Conservation (phyloP, 306 rosid species). For the Fragaria vesca region DNA sequence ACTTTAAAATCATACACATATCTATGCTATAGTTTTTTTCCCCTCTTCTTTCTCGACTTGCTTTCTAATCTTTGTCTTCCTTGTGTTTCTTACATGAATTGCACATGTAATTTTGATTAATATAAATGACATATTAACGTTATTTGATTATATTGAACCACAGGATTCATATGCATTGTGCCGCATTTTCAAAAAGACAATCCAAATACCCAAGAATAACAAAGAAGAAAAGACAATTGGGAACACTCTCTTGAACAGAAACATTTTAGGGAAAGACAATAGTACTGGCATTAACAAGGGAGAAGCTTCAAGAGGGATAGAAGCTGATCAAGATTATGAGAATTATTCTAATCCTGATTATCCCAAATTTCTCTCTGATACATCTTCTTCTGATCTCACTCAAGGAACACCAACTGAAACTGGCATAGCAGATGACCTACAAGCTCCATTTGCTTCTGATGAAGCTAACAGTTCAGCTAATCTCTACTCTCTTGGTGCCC, state of each 20-base stretch:
- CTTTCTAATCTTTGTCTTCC: not conserved
- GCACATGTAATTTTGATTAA: not conserved
- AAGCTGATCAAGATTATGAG: slow-evolving; percentile 35
- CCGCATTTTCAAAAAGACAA: slow-evolving; percentile 82
- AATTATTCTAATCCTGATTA: slow-evolving; percentile 38
- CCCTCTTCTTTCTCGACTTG: slow-evolving; percentile 19
- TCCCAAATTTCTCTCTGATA: slow-evolving; percentile 55
- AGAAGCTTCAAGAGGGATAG: slow-evolving; percentile 42
- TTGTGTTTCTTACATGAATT: slow-evolving; percentile 10
- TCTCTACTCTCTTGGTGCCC: slow-evolving; percentile 47
- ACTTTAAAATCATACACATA: slow-evolving; percentile 31
- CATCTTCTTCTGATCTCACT: slow-evolving; percentile 91
- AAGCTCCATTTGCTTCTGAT: slow-evolving; percentile 64
- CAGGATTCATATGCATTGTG: slow-evolving; percentile 94
- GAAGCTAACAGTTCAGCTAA: slow-evolving; percentile 74
- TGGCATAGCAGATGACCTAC: slow-evolving; percentile 62
- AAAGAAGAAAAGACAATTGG: slow-evolving; percentile 34
- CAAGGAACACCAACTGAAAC: slow-evolving; percentile 77
- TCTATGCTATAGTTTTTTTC: slow-evolving; percentile 31
- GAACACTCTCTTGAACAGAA: slow-evolving; percentile 31
- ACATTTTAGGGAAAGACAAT: slow-evolving; percentile 35
- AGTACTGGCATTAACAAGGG: slow-evolving; percentile 37
- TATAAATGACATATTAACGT: not conserved
- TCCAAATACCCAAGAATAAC: slow-evolving; percentile 44
- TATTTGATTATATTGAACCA: not conserved